Evolutionary conservation across 306 rosid genomes (phyloP), one percentile per base, ranked within the genome.

Genomic region (Echinosophora koreensis): DNA sequence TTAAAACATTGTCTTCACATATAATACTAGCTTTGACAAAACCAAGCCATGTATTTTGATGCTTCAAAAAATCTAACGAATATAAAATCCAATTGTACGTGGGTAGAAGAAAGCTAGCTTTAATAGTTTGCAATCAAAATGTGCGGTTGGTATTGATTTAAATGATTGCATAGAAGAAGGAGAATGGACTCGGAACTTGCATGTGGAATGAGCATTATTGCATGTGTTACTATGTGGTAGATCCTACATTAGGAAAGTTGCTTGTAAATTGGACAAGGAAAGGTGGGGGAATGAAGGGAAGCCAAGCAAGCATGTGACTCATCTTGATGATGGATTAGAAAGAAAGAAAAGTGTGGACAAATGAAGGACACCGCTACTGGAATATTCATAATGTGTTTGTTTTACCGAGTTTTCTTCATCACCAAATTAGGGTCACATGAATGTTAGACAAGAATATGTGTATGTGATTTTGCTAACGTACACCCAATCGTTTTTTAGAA

Each of bases 241-340:
- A 84, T 86, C 80, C 75, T 73, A 78, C 76, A 73, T 51, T 51
- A 50, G 77, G 77, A 83, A 85, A 81, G 84, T 74, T 82, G 89
- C 93, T 85, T 88, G 88, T 76, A 80, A 83, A 78, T 73, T 51
- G 85, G 87, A 76, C 74, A 84, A 78, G 70, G 77, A 84, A 67
- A 85, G 81, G 39, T 66, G 65, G 62, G 17, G 72, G 73, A 71
- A 63, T 66, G 82, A 38, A 76, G 77, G 73, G 80, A 50, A 70
- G 83, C 77, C 50, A 81, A 65, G 86, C 32, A 84, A 84, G 85
- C 94, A 90, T 86, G 97, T 93, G 96, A 86, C 82, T 82, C 79
- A 69, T 73, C 80, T 88, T 85, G 74, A 87, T 73, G 88, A 74
- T 86, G 69, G 86, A 83, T 90, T 87, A 76, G 22, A 87, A 80